Base-by-base conservation (phyloP, 169 alveolate species). In the Cystoisospora suis region DNA sequence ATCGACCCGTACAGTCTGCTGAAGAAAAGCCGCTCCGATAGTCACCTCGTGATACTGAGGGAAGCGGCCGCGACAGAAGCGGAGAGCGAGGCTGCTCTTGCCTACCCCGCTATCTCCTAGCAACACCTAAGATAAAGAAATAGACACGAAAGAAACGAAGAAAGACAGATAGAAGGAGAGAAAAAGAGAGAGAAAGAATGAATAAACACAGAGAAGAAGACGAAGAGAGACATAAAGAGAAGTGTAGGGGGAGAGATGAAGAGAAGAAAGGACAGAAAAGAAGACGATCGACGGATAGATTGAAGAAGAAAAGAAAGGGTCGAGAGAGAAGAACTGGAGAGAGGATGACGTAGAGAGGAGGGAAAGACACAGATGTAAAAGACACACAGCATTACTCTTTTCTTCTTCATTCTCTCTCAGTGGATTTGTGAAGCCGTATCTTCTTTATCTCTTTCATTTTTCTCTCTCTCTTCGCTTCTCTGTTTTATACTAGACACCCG, bases 21-120 rank as follows among this genome's bases (percentile, higher is more conserved):
- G 96, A 56, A 95, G 92, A 88, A 95, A 97, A 42, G 97, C 98
- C 7, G 98, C 98, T 12, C 98, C 99, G 36, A 96, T 96, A 45
- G 99, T 97, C 47, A 97, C 97, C 90, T 96, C 97, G 92, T 95
- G 97, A 86, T 91, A 95, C 69, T 95, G 96, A 29, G 96, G 94
- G 95, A 97, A 97, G 75, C 96, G 95, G 47, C 97, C 97, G 61
- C 95, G 96, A 42, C 98, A 97, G 91, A 94, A 95, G 87, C 97
- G 93, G 59, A 95, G 92, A 42, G 98, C 97, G 69, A 98, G 92
- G 61, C 98, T 93, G 49, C 98, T 96, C 90, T 98, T 98, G 40
- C 99, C 99, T 61, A 97, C 99, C 12, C 98, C 97, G 87, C 98
- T 95, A 88, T 97, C 98, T 0, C 99, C 99, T 79, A 97, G 87